These are phyloP conservation scores for Gnomoniopsis sp. DNA, from an alignment of 2,329 filamentous ascomycete genomes.

Conservation along the genomic window DNA sequence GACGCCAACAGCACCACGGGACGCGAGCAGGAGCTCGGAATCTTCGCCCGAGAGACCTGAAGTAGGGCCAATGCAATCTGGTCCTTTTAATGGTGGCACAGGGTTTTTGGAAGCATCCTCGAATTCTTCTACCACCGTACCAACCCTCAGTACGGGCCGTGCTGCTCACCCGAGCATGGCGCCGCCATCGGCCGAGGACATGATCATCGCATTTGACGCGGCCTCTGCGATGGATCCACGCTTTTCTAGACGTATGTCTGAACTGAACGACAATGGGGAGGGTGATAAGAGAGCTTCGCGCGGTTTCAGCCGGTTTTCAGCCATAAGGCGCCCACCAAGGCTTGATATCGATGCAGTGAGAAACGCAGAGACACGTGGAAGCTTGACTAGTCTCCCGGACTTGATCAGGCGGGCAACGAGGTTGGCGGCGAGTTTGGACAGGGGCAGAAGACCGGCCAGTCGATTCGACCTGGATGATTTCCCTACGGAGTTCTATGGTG, in stretches of 20 bases:
- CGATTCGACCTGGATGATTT: constrained; percentile 52
- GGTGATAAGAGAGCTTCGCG: constrained; percentile 17
- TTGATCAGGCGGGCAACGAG: constrained; percentile 85
- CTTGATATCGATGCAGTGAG: constrained; percentile 80
- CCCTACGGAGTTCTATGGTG: constrained; percentile 39
- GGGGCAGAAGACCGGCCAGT: constrained; percentile 65
- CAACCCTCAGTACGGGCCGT: constrained; percentile 25
- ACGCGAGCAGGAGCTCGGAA: constrained; percentile 23
- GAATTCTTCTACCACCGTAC: constrained; percentile 42
- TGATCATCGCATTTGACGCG: constrained; percentile 48
- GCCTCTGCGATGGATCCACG: constrained; percentile 43
- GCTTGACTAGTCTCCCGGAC: constrained; percentile 87
- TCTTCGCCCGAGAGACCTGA: constrained; percentile 30
- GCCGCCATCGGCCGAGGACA: constrained; percentile 40
- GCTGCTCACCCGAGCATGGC: constrained; percentile 19
- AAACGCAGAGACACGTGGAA: constrained; percentile 79
- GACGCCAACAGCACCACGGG: constrained; percentile 6
- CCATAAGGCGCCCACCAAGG: constrained; percentile 63
- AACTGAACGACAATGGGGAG: constrained; percentile 23
- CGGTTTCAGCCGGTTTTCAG: constrained; percentile 47
- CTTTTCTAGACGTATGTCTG: constrained; percentile 23
- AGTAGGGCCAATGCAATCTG: constrained; percentile 34
- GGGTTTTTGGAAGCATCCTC: constrained; percentile 44
- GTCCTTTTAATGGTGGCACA: constrained; percentile 41
- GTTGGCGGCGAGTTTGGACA: constrained; percentile 83